These are phyloP conservation scores for Suillus americanus DNA, from an alignment of 768 basidiomycete species.

Conservation along the genomic window DNA sequence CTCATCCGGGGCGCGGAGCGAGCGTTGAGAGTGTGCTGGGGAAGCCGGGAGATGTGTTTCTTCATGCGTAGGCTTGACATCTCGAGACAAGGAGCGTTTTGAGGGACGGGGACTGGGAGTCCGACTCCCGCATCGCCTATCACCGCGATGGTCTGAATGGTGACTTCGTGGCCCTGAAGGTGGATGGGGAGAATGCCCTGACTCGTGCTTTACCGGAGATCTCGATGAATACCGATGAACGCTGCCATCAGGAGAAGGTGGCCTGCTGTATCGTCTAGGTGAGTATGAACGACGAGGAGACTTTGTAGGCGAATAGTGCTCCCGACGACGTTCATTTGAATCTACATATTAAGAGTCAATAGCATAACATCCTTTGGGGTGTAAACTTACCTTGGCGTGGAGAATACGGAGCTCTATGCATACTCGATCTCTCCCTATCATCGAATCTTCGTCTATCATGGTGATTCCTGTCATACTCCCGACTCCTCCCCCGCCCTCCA, in stretches of 20 bases:
- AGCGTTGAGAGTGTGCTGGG: background rate
- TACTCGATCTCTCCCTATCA: background rate
- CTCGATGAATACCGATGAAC: background rate
- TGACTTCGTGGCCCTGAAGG: background rate
- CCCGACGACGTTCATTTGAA: background rate
- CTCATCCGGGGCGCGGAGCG: background rate
- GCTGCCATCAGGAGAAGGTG: background rate
- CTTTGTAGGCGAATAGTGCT: background rate
- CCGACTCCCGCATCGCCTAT: background rate
- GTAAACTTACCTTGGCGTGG: constrained; percentile 1
- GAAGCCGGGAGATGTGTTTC: background rate
- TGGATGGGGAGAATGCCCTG: background rate
- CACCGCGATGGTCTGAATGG: background rate
- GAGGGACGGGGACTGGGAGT: background rate
- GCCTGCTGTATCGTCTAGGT: background rate
- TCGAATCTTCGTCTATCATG: constrained; percentile 1
- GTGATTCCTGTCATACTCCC: constrained; percentile 18
- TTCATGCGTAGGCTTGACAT: background rate
- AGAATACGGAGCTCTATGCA: background rate
- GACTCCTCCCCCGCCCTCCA: constrained; percentile 16
- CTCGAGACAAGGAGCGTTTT: background rate
- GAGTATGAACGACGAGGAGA: background rate
- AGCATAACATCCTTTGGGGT: background rate
- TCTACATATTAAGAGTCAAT: background rate
- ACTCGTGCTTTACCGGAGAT: background rate